Base-by-base conservation (phyloP, 1,284 basidiomycete species). In the Takashimella koratensis region DNA sequence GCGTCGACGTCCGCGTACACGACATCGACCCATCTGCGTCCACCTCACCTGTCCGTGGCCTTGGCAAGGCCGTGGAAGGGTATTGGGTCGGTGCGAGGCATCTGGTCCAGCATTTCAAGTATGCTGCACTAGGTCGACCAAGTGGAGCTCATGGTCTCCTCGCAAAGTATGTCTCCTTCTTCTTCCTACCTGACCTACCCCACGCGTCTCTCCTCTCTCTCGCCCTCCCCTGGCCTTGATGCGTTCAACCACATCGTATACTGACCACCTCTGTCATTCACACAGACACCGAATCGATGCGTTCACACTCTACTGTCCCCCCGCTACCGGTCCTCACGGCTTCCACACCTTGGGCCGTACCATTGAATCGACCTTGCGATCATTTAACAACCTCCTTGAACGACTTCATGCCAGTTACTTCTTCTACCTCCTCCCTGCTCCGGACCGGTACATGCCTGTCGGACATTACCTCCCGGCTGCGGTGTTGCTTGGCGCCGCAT, bases 381-480 rank as follows among this genome's bases (percentile, higher is more conserved):
- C 91, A 8, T 84, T 86, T 70, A 96, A 95, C 75, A 97, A 97
- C 69, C 81, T 96, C 5, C 81, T 96, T 11, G 93, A 97, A 70
- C 84, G 93, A 12, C 83, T 97, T 21, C 93, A 97, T 71, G 92
- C 93, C 4, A 94, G 90, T 1, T 93, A 94, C 76, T 95, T 96
- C 79, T 92, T 97, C 77, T 97, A 93, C 76, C 80, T 97, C 55
- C 78, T 94, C 55, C 84, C 87, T 3, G 81, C 80, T 23, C 83
- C 87, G 0, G 81, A 82, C n/a, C 80, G 79, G 1, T 95, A 95
- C 76, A 80, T 92, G 65, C 90, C 93, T 66, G 90, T 96, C 16
- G 92, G 90, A 0, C 84, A 81, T 66, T 97, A 90, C 73, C 81
- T 97, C 3, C 91, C 93, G 0, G 88, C 88, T 50, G 88, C 83